A percentile compares a stretch with the other conserved stretches of the same genome.
These are phyloP conservation scores for Kwoniella sp. DNA, from an alignment of 768 basidiomycete genomes.

Conservation along the genomic window DNA sequence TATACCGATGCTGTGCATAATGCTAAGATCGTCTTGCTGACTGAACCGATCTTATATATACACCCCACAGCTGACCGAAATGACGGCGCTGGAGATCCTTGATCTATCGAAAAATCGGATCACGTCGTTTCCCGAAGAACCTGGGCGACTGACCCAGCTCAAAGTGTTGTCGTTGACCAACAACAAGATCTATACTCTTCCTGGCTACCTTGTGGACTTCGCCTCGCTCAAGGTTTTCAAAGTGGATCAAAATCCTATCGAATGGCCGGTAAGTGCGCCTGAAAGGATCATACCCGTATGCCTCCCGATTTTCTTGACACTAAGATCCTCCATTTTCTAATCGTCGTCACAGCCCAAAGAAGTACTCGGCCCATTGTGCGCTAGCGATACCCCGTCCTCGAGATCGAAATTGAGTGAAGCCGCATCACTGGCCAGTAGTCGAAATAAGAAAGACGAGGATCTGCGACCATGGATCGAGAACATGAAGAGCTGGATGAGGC, in stretches of 20 bases:
- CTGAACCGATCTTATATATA: too few relatives aligned
- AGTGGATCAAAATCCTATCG: conserved; percentile 86
- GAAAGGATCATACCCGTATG: neutral
- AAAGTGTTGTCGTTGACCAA: conserved; percentile 84
- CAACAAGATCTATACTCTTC: conserved; percentile 80
- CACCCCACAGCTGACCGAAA: conserved; percentile 70
- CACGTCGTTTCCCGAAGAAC: conserved; percentile 72
- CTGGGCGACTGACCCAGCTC: conserved; percentile 76
- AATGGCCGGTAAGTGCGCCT: conserved; percentile 70
- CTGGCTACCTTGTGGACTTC: conserved; percentile 76
- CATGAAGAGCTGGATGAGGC: conserved; percentile 75
- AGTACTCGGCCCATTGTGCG: conserved; percentile 45
- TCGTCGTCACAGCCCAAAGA: conserved; percentile 39
- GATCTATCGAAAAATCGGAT: conserved; percentile 94
- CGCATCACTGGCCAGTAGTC: conserved; percentile 9
- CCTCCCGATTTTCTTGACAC: neutral
- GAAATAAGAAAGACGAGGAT: conserved; percentile 57
- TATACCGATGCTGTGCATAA: neutral
- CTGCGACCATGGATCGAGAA: conserved; percentile 73
- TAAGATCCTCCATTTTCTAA: neutral
- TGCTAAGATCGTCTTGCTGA: too few relatives aligned
- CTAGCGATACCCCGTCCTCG: conserved; percentile 12
- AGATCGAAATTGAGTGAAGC: conserved; percentile 12
- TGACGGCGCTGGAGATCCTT: conserved; percentile 87
- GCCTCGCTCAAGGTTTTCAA: conserved; percentile 74